phyloP scores from a whole-genome alignment of 169 alveolate species.

The Cryptosporidium felis region DNA sequence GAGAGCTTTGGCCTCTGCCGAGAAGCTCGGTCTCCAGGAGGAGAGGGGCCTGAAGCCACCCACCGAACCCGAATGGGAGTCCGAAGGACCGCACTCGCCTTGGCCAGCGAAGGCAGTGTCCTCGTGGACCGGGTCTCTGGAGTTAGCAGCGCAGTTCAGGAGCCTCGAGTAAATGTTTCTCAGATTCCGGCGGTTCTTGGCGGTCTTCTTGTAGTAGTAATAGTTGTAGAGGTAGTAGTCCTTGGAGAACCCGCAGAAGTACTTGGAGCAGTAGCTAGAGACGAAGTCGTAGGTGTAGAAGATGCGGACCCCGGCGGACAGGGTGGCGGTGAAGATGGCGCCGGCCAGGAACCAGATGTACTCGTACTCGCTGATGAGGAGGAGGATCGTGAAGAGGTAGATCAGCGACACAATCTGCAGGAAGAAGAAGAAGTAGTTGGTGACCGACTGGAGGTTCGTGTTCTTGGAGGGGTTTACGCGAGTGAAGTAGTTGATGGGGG shows the following conservation, averaged over 20 bases:
- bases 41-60: no score
- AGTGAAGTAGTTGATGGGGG: constrained; percentile 2
- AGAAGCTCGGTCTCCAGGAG: no score
- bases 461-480: background rate
- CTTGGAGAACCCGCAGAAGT: constrained; percentile 59
- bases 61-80: no score
- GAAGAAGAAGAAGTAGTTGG: background rate
- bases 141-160: background rate
- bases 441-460: background rate
- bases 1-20: no score
- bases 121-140: background rate
- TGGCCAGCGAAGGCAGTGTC: no score
- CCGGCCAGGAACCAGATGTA: constrained; percentile 51
- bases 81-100: no score
- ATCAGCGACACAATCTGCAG: background rate
- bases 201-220: constrained; percentile 23
- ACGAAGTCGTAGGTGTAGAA: constrained; percentile 39
- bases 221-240: constrained; percentile 37
- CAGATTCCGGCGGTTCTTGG: background rate
- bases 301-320: constrained; percentile 8
- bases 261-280: constrained; percentile 18
- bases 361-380: constrained; percentile 20
- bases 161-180: constrained; percentile 40
- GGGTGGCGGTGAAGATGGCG: background rate
- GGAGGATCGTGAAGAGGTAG: constrained; percentile 13